Percentiles rank a stretch among this genome's conserved stretches.
These are phyloP conservation scores for Andrographis paniculata DNA, from an alignment of 305 asterid species.

Conservation along the genomic window DNA sequence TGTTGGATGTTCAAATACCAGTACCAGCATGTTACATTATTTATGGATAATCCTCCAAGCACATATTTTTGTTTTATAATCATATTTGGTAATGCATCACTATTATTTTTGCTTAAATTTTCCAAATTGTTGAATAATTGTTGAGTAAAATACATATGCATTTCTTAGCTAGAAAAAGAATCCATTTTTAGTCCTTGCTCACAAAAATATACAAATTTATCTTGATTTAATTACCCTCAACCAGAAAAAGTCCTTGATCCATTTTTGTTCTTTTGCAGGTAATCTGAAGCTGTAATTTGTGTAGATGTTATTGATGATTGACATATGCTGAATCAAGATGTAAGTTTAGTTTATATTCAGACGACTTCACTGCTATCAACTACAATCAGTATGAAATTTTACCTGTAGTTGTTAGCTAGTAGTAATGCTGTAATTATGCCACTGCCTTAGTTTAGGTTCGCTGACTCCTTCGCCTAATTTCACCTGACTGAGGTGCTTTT, in stretches of 20 bases:
- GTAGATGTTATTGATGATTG: conserved; percentile 27
- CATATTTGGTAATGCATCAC: background rate
- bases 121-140: background rate
- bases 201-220: too few relatives aligned
- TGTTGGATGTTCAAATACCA: conserved; percentile 7
- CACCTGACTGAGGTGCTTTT: conserved; percentile 20
- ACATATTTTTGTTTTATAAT: conserved; percentile 1
- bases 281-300: conserved; percentile 19
- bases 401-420: conserved; percentile 19
- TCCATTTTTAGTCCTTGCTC: background rate
- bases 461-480: conserved; percentile 4
- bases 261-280: conserved; percentile 26
- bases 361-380: conserved; percentile 10
- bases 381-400: background rate
- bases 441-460: conserved; percentile 25
- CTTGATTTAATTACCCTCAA: background rate
- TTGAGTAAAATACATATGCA: background rate
- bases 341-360: conserved; percentile 18
- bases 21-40: background rate
- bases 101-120: too few relatives aligned
- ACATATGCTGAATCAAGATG: conserved; percentile 18
- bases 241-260: background rate
- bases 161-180: background rate
- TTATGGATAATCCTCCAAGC: too few relatives aligned
- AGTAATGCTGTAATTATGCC: conserved; percentile 29